Evolutionary conservation across 495 filamentous ascomycete species (phyloP).

Genomic region (Neurospora sp.): DNA sequence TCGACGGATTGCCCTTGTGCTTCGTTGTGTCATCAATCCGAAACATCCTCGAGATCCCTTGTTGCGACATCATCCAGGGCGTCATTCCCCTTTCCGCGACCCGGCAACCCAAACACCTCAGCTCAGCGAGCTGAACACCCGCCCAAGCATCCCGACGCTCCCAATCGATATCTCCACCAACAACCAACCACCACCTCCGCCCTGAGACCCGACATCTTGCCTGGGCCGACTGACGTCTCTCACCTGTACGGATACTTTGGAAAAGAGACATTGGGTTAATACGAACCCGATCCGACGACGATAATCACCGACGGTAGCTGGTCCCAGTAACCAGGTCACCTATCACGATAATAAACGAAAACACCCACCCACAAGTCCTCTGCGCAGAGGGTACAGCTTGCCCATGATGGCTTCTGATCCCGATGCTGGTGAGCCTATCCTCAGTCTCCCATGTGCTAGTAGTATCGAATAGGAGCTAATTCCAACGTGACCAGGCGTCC

Average conservation of each 20-base stretch:
- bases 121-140: neutral
- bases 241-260: neutral
- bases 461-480: neutral
- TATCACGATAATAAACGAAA: neutral
- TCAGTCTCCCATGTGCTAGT: neutral
- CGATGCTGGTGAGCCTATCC: conserved; percentile 16
- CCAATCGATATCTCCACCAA: neutral
- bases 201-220: neutral
- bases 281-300: neutral
- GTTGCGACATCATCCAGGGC: neutral
- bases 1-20: neutral
- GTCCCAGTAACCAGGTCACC: neutral
- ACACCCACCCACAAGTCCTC: neutral
- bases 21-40: neutral
- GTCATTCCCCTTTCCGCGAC: neutral
- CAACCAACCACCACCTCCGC: neutral
- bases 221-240: neutral
- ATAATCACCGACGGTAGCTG: neutral
- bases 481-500: conserved; percentile 32
- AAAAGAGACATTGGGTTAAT: neutral
- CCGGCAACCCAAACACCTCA: neutral
- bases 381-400: conserved; percentile 8
- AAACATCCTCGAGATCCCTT: neutral
- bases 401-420: conserved; percentile 23
- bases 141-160: neutral